Conservation (phyloP, 179 eudicot genomes). For the Corrigiola litoralis region DNA sequence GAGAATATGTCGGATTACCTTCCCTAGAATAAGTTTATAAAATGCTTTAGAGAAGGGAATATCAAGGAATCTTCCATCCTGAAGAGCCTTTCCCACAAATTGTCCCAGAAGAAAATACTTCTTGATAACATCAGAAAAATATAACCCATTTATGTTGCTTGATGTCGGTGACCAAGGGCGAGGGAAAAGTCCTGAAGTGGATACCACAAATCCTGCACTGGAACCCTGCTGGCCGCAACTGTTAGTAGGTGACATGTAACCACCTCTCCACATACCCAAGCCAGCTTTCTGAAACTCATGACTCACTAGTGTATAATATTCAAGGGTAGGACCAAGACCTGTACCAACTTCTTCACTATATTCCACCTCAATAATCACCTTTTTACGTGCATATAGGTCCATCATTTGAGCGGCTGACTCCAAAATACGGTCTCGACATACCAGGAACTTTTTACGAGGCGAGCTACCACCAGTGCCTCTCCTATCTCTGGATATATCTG, state of each 20-base stretch:
- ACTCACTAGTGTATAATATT: constrained; percentile 82
- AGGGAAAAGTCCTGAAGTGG: constrained; percentile 76
- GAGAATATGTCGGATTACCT: constrained; percentile 40
- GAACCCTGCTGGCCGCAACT: constrained; percentile 24
- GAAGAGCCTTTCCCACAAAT: constrained; percentile 79
- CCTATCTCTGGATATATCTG: constrained; percentile 42
- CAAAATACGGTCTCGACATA: constrained; percentile 50
- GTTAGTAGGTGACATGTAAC: constrained; percentile 33
- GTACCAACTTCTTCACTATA: constrained; percentile 94
- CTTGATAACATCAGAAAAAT: constrained; percentile 54
- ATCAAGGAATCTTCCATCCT: constrained; percentile 93
- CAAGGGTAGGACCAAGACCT: constrained; percentile 97
- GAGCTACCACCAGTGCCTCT: constrained; percentile 33
- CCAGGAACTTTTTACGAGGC: constrained; percentile 70
- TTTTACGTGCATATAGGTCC: constrained; percentile 61
- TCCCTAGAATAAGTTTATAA: constrained; percentile 82
- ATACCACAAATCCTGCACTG: constrained; percentile 26
- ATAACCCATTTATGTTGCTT: constrained; percentile 32
- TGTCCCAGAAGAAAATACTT: constrained; percentile 75
- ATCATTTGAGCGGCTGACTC: constrained; percentile 86
- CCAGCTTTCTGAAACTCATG: constrained; percentile 75
- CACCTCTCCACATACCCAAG: constrained; percentile 90
- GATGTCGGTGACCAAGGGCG: constrained; percentile 70
- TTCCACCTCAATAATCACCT: constrained; percentile 79
- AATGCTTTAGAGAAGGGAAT: constrained; percentile 86